Evolutionary conservation across 2,329 filamentous ascomycete genomes (phyloP).

Genomic region (Chaetomiaceae sp.): DNA sequence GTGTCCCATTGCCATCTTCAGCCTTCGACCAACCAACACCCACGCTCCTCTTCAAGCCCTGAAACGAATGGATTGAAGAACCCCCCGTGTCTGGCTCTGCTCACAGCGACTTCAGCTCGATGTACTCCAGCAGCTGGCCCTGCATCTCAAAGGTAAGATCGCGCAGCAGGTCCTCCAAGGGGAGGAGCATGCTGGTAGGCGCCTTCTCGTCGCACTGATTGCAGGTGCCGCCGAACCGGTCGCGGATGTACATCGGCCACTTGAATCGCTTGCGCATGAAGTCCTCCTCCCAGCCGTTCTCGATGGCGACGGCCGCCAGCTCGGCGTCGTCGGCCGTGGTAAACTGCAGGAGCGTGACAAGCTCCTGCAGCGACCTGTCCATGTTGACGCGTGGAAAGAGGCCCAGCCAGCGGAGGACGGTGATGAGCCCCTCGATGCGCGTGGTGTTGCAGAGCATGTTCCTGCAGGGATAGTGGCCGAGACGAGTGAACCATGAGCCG

Average conservation of each 20-base stretch:
- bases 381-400: conserved; percentile 1
- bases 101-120: background rate
- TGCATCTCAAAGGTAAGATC: conserved; percentile 10
- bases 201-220: conserved; percentile 1
- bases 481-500: conserved; percentile 3
- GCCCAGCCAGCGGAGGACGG: background rate
- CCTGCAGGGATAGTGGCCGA: conserved; percentile 5
- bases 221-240: conserved; percentile 3
- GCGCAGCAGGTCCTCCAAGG: conserved; percentile 7
- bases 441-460: conserved; percentile 1
- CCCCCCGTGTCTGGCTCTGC: too few relatives aligned
- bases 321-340: conserved; percentile 7
- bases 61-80: too few relatives aligned
- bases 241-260: conserved; percentile 1
- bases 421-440: background rate
- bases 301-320: background rate
- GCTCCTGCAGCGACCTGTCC: background rate
- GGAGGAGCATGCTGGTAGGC: conserved; percentile 13
- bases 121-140: background rate
- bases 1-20: too few relatives aligned
- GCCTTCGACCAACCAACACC: too few relatives aligned
- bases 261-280: background rate
- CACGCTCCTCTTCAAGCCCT: too few relatives aligned
- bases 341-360: background rate
- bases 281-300: background rate